A percentile compares a stretch with the other conserved stretches of the same genome.
These are phyloP conservation scores for Eucommia ulmoides DNA, from an alignment of 257 asterid species.

Conservation along the genomic window DNA sequence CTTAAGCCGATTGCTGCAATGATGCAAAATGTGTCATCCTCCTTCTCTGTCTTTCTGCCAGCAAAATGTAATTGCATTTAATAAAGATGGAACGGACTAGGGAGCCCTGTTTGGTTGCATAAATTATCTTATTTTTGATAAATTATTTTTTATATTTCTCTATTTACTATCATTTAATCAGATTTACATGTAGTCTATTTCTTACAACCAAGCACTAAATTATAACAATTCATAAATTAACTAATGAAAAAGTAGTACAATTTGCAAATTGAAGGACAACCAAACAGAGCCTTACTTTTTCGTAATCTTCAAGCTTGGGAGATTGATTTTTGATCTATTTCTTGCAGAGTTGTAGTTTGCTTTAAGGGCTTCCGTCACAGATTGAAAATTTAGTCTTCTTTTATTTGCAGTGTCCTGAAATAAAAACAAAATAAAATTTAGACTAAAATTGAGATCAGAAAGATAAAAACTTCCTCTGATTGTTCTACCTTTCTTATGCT, in stretches of 20 bases:
- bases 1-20: conserved; percentile 36
- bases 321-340: conserved; percentile 29
- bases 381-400: conserved; percentile 34
- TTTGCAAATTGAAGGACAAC: not conserved
- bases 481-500: conserved; percentile 62
- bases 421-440: conserved; percentile 5
- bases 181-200: too few relatives aligned
- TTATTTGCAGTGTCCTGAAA: conserved; percentile 57
- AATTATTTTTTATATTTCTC: too few relatives aligned
- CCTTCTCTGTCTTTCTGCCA: too few relatives aligned
- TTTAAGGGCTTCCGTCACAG: conserved; percentile 51
- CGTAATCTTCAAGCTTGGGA: conserved; percentile 44
- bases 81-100: too few relatives aligned
- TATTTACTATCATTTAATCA: too few relatives aligned
- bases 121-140: too few relatives aligned
- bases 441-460: not conserved
- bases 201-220: too few relatives aligned
- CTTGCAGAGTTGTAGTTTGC: conserved; percentile 23
- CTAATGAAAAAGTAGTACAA: not conserved
- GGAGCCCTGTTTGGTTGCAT: too few relatives aligned
- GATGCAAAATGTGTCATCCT: conserved; percentile 38
- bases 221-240: too few relatives aligned
- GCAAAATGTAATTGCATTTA: too few relatives aligned
- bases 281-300: conserved; percentile 41
- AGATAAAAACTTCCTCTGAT: conserved; percentile 1